Base-by-base conservation (phyloP, 495 filamentous ascomycete genomes). In the Penicillium nucicola region DNA sequence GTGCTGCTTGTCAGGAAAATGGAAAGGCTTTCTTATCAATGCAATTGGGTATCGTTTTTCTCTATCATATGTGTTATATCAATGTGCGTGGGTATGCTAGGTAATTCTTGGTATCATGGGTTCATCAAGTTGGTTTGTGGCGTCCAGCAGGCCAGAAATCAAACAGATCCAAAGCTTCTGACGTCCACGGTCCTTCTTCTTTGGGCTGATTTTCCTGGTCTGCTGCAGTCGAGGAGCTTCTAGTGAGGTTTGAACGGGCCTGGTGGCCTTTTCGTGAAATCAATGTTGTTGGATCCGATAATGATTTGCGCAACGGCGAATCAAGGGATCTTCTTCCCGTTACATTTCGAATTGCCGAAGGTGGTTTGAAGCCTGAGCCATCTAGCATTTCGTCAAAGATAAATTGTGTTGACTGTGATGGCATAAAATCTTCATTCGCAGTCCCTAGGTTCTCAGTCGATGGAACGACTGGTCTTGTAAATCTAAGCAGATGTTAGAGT, bases 141-240 rank as follows among this genome's bases (percentile, higher is more conserved):
- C 66, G 60, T 10, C 69, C 71, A 4, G 61, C 65, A 10, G 71
- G 73, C 73, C 73, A 77, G 40, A 79, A 84, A 18, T 78, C 79
- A 56, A 84, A 83, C 15, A 85, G 58, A 57, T 85, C 79, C 43
- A 75, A 70, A 5, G 81, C 82, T 57, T 85, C 82, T 0, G 69
- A 64, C 14, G 81, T 81, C 82, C 82, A 85, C 5, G 79, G 75
- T 0, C 77, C 70, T 48, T 66, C 58, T 36, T 67, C 66, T 14
- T 22, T 30, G 3, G 40, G 43, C 20, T 54, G 46, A 11, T 39
- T 35, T n/a, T 55, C 51, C 10, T 62, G 45, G 0, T 45, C 38
- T 0, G 25, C 20, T 3, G 53, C 39, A 37, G 58, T 60, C 6
- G 61, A 48, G 11, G 61, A 56, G 28, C 50, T 62, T n/a, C 57